Evolutionary conservation across 345 rosid genomes (phyloP).

Genomic region (Leavenworthia alabamica): DNA sequence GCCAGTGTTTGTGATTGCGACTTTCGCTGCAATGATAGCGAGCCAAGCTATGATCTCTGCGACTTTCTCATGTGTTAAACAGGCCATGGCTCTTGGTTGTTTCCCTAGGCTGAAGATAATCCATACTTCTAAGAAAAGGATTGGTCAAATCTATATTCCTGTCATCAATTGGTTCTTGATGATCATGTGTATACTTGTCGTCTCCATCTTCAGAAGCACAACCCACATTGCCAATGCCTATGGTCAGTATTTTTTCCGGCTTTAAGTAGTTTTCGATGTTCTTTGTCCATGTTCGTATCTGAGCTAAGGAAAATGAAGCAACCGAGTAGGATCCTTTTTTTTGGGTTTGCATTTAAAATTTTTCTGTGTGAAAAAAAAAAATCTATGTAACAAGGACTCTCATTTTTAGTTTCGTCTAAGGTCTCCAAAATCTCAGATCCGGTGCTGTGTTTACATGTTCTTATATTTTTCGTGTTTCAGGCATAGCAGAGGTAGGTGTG

Average conservation of each 20-base stretch:
- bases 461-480: slow-evolving; percentile 35
- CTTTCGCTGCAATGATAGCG: slow-evolving; percentile 90
- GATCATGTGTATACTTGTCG: slow-evolving; percentile 84
- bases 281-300: too few relatives aligned
- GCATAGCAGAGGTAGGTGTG: slow-evolving; percentile 97
- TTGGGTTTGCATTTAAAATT: too few relatives aligned
- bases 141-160: slow-evolving; percentile 95
- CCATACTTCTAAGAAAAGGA: slow-evolving; percentile 75
- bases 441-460: too few relatives aligned
- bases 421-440: too few relatives aligned
- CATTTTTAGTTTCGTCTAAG: too few relatives aligned
- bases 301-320: too few relatives aligned
- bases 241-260: slow-evolving; percentile 35
- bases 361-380: too few relatives aligned
- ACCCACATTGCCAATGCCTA: slow-evolving; percentile 97
- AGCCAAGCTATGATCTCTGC: slow-evolving; percentile 99
- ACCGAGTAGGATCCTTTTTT: too few relatives aligned
- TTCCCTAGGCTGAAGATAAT: slow-evolving; percentile 92
- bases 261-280: background rate
- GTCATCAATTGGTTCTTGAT: slow-evolving; percentile 86
- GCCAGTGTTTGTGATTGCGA: slow-evolving; percentile 81
- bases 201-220: slow-evolving; percentile 78
- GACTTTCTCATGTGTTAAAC: slow-evolving; percentile 91
- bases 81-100: slow-evolving; percentile 96
- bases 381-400: too few relatives aligned